Evolutionary conservation across 257 asterid species (phyloP), one percentile per base, ranked within the genome.

Genomic region (Ehretia macrophylla): DNA sequence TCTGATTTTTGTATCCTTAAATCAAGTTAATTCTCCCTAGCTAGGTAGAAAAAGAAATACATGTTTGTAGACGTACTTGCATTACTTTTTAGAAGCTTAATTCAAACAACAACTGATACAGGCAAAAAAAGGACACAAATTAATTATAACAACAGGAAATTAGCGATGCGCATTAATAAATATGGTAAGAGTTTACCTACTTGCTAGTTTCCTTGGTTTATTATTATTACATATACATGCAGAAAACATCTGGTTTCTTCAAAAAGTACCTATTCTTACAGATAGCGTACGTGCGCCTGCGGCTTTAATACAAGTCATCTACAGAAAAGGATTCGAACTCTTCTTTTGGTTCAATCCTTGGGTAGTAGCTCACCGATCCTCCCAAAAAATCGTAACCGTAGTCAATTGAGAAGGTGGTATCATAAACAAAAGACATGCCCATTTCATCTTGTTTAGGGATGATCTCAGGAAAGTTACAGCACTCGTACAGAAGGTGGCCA

Each of bases 341-440:
- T 11, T 68, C 48, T 49, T 39, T 8, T 65, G 64, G 35, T 63
- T 69, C 23, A 51, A 55, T 56, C 52, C 72, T 27, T 11, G 83
- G 70, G 67, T 58, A 73, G 60, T 66, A 38, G 19, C 69, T 64
- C 71, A 60, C 68, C 1, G 78, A 40, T 51, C 70, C 78, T 19
- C 73, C 73, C n/a, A 75, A 46, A 64, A 75, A 75, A 35, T 79
- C 79, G 11, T 72, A 57, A 13, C 79, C 65, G 11, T 76, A 49
- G 63, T 79, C 79, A 14, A 65, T 20, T n/a, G 68, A 58, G 66
- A 79, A 69, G 70, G 70, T 63, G 11, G 81, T 27, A 27, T 79
- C 85, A 21, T 63, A 79, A 19, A 70, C 59, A 62, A 66, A 75
- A 14, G 81, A 59, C 65, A 60, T 68, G 11, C 66, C 60, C 53